Evolutionary conservation across 257 asterid genomes (phyloP), one percentile per base, ranked within the genome.

Genomic region (Solanum paucissectum): DNA sequence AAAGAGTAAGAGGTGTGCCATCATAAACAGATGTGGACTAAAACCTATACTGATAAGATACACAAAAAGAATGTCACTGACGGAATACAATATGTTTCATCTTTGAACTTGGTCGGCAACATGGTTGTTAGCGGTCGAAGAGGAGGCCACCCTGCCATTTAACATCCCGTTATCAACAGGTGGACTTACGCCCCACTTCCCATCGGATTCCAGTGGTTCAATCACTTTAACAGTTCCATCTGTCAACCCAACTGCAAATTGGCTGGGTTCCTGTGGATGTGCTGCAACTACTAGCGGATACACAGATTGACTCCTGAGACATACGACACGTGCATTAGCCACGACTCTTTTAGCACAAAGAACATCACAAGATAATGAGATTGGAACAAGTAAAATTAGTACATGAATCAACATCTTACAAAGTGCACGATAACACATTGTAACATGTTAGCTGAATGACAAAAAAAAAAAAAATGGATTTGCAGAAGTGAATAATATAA

Each of bases 201-300:
- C 89, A 46, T 95, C 98, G 1, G 95, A 92, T 88, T 96, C 99
- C n/a, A 92, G 79, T 18, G 99, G 99, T 90, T 96, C 99, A 83
- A 96, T 89, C 88, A 96, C 99, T 90, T 95, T 96, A n/a, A 96
- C 98, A 1, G 98, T 92, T 77, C 99, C 98, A 72, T 96, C 98
- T 3, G 95, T 88, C 92, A 96, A 92, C 64, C 99, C 99, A 29
- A 96, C 92, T 1, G 98, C 98, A 77, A 96, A 94, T 88, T 96
- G 99, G 88, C 94, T 93, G 6, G 97, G 90, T 60, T 94, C 98
- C 83, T 94, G 98, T 6, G 99, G 99, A 87, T 96, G 98, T 20
- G 98, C 97, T 25, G 98, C 99, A 7, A 95, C 91, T 2, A 91
- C 98, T 18, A 94, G 92, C 4, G 98, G 98, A 87, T 92, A 92